A percentile compares a stretch with the other conserved stretches of the same genome.
phyloP scores from a whole-genome alignment of 345 rosid species.

The Zanthoxylum bungeanum region DNA sequence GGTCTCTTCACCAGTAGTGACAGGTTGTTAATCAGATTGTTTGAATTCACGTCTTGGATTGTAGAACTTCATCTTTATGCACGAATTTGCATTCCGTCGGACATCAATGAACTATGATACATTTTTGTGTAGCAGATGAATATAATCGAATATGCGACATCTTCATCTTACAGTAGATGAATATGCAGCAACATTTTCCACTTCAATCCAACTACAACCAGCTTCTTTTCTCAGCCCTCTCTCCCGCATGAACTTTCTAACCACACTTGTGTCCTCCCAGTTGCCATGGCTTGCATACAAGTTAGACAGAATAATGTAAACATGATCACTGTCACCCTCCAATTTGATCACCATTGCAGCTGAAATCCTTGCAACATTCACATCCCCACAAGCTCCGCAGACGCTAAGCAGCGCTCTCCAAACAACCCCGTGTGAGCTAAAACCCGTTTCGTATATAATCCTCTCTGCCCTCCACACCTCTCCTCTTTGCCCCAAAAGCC shows the following conservation, averaged over 20 bases:
- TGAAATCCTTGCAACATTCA: constrained; percentile 43
- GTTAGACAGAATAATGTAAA: constrained; percentile 65
- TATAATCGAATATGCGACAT: not conserved
- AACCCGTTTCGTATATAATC: constrained; percentile 46
- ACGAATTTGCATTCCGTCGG: not conserved
- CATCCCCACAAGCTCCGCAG: constrained; percentile 44
- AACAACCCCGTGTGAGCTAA: constrained; percentile 37
- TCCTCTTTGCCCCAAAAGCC: constrained; percentile 59
- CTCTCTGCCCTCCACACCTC: constrained; percentile 36
- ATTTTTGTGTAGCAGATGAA: not conserved
- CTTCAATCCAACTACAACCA: constrained; percentile 69
- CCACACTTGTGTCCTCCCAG: constrained; percentile 52
- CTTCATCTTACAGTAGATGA: not conserved
- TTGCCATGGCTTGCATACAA: constrained; percentile 46
- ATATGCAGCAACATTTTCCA: constrained; percentile 16
- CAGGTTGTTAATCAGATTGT: not conserved
- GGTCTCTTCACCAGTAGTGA: not conserved
- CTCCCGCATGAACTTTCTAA: constrained; percentile 61
- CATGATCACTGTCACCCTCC: constrained; percentile 58
- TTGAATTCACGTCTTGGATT: no score
- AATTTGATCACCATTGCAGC: constrained; percentile 46
- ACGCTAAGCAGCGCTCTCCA: constrained; percentile 82
- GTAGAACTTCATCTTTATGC: no score
- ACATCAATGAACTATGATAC: no score
- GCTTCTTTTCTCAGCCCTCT: constrained; percentile 58